These are phyloP conservation scores for Leccinum subgranulosum DNA, from an alignment of 768 basidiomycete species.

Conservation along the genomic window DNA sequence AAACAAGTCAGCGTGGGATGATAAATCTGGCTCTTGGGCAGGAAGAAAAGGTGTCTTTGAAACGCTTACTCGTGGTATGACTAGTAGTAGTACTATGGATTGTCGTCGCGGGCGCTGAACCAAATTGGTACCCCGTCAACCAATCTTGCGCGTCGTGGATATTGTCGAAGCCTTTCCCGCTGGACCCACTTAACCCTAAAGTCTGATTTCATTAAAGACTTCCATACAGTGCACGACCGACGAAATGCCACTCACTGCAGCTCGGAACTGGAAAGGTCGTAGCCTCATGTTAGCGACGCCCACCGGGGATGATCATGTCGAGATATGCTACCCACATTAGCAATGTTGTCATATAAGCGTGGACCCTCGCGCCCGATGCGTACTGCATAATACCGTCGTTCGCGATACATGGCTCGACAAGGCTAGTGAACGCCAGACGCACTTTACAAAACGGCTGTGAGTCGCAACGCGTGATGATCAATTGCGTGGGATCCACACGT, in stretches of 20 bases:
- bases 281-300: background rate
- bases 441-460: background rate
- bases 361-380: constrained; percentile 33
- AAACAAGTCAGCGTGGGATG: background rate
- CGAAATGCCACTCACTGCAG: constrained; percentile 18
- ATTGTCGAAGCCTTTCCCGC: constrained; percentile 32
- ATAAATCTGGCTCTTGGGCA: background rate
- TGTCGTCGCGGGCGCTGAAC: constrained; percentile 5
- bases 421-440: background rate
- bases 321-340: constrained; percentile 21
- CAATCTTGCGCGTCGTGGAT: constrained; percentile 26
- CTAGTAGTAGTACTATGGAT: background rate
- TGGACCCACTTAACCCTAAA: constrained; percentile 29
- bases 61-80: constrained; percentile 17
- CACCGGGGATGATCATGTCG: background rate
- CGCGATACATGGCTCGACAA: constrained; percentile 9
- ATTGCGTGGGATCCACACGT: too few species aligned
- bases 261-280: constrained; percentile 17
- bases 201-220: constrained; percentile 16
- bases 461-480: too few species aligned
- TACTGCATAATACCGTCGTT: constrained; percentile 34
- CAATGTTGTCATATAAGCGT: constrained; percentile 28
- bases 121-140: constrained; percentile 17
- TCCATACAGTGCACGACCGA: background rate
- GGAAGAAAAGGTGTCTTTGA: background rate